Base-by-base conservation (phyloP, 306 rosid genomes). In the Acmispon strigosus region DNA sequence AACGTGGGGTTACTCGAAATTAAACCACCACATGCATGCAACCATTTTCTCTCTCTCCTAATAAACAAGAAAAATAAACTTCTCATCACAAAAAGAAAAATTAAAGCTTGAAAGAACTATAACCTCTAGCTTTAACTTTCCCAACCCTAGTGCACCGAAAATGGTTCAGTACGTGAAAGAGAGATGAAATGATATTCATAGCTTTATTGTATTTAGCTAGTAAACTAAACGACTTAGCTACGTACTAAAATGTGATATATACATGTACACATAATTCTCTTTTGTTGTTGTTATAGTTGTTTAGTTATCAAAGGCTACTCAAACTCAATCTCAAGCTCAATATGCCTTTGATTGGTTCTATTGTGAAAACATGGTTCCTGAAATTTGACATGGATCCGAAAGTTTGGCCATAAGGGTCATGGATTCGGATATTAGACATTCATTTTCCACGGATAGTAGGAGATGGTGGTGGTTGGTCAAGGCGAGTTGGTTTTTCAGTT, bases 401-500 rank as follows among this genome's bases (percentile, higher is more conserved):
- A 88, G 92, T 80, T 52, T 75, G 63, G 85, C 75, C 18, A 53
- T 0, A 3, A 86, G 90, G 63, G 79, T 42, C 5, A 77, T 12
- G 48, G 72, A 70, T 79, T 90, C 96, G 52, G 81, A 80, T 66
- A 66, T 78, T 47, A 88, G 79, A 16, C 27, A 61, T 60, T 86
- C 78, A 72, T 90, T 90, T 61, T 88, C 86, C 19, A 22, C 12
- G 51, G 81, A 70, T 7, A 68, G 59, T 11, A 80, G 64, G 43
- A 82, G 81, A 54, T 78, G 68, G 24, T 76, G 79, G 6, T 76
- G 81, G 67, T 77, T 14, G 50, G 71, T 70, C 0, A 63, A 34
- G 39, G 66, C 79, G 14, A 90, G 73, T 67, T 43, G 86, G 66
- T 75, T 81, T 86, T 86, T 88, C 53, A 83, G 51, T 64, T 86